Base-by-base conservation (phyloP, 108 stramenopile species). In the Aurantiochytrium sp. region DNA sequence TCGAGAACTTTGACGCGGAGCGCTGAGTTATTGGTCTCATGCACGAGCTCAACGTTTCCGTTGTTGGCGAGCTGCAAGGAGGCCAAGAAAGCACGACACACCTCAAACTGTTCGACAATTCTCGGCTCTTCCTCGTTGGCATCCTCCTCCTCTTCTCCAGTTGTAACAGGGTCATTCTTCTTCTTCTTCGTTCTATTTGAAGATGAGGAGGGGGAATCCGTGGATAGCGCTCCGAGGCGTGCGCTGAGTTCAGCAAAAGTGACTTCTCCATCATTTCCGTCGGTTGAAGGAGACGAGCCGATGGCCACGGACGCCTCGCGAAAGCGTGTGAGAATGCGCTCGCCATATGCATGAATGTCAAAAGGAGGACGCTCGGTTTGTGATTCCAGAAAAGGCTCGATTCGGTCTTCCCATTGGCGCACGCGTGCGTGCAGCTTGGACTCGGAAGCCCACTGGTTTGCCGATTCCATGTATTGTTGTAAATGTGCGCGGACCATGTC, bases 71-170 rank as follows among this genome's bases (percentile, higher is more conserved):
- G 96, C 94, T 96, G 97, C 21, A 99, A 93, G 21, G 96, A 96
- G 5, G 98, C 96, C 44, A 99, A 91, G 93, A 99, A 99, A 44
- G 96, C 60, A 19, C 98, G 96, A 87, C 97, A 98, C 3, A 99
- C 97, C 90, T 99, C 98, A 89, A 95, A 96, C 21, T 91, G 94
- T 29, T 95, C 92, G 25, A 90, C 88, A 8, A 58, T 8, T 10
- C 5, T 8, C 29, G 10, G 25, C 5, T 51, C 28, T 28, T 44
- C 44, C 45, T 21, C 35, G 35, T 35, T 35, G 35, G 35, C 35
- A 35, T 35, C 83, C 29, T 35, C 44, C 92, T 89, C 88, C 60
- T 72, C 91, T 73, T 91, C 72, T 72, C 93, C 5, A 1, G 29
- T 3, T 18, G 28, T 53, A 51, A 72, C 87, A 51, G 43, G 58